Conservation (phyloP, 2,329 filamentous ascomycete species). For the Pyricularia grisea region DNA sequence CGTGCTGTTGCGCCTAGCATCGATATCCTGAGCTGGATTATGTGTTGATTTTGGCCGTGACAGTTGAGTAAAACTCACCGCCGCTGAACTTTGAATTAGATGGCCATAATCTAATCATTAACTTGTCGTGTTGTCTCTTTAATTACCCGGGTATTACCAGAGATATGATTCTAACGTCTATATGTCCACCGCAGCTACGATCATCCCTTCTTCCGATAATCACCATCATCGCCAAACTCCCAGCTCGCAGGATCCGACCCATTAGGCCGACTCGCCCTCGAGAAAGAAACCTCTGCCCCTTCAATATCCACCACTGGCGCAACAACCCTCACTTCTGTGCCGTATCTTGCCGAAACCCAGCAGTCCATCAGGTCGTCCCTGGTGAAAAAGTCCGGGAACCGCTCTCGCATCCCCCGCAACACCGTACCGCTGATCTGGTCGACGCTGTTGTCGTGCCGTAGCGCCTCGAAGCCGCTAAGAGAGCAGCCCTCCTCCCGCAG, state of each 20-base stretch:
- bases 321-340: constrained; percentile 27
- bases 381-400: constrained; percentile 40
- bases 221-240: constrained; percentile 20
- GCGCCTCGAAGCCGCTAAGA: neutral
- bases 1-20: no score
- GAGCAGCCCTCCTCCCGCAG: neutral
- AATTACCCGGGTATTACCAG: neutral
- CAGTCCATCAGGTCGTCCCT: constrained; percentile 34
- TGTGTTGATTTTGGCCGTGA: no score
- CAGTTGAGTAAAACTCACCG: no score
- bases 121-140: no score
- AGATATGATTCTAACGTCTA: neutral
- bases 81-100: no score
- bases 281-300: constrained; percentile 34
- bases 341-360: constrained; percentile 35
- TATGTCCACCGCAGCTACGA: neutral
- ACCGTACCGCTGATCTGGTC: constrained; percentile 55
- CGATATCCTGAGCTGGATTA: no score
- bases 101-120: no score
- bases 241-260: constrained; percentile 45
- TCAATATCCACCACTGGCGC: constrained; percentile 35
- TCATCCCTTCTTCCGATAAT: neutral
- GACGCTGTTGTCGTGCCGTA: constrained; percentile 48
- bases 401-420: constrained; percentile 41
- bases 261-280: constrained; percentile 33